Evolutionary conservation across 306 rosid genomes (phyloP).

Genomic region (Abrus precatorius): DNA sequence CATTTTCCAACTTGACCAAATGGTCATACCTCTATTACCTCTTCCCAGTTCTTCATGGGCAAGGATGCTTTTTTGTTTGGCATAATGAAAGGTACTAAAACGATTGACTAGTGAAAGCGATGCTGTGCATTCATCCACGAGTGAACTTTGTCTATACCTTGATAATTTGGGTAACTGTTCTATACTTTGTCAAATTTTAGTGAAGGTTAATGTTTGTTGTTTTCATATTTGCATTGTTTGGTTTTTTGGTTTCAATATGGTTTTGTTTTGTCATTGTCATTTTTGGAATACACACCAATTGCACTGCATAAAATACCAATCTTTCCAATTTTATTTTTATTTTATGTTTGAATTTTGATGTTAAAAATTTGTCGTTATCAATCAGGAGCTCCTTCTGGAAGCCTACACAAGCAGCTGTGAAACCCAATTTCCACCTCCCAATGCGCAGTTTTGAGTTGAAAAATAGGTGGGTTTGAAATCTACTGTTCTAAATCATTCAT

Average conservation of each 20-base stretch:
- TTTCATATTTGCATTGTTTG: background rate
- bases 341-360: slow-evolving; percentile 29
- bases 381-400: slow-evolving; percentile 70
- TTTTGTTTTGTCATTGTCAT: background rate
- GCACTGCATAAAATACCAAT: background rate
- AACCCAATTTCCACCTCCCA: slow-evolving; percentile 81
- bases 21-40: background rate
- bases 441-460: slow-evolving; percentile 94
- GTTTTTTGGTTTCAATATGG: background rate
- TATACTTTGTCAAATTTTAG: background rate
- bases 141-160: background rate
- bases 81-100: slow-evolving; percentile 13
- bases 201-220: slow-evolving; percentile 3
- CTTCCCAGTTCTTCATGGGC: background rate
- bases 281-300: background rate
- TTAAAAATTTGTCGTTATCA: slow-evolving; percentile 29
- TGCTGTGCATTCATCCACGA: background rate
- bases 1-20: background rate
- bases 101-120: background rate
- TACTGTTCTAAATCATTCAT: slow-evolving; percentile 26
- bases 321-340: background rate
- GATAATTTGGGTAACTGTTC: background rate
- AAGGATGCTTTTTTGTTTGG: slow-evolving; percentile 8
- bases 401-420: slow-evolving; percentile 71
- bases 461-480: slow-evolving; percentile 65